These are phyloP conservation scores for Lasiosphaeria ovina DNA, from an alignment of 495 filamentous ascomycete species.

Conservation along the genomic window DNA sequence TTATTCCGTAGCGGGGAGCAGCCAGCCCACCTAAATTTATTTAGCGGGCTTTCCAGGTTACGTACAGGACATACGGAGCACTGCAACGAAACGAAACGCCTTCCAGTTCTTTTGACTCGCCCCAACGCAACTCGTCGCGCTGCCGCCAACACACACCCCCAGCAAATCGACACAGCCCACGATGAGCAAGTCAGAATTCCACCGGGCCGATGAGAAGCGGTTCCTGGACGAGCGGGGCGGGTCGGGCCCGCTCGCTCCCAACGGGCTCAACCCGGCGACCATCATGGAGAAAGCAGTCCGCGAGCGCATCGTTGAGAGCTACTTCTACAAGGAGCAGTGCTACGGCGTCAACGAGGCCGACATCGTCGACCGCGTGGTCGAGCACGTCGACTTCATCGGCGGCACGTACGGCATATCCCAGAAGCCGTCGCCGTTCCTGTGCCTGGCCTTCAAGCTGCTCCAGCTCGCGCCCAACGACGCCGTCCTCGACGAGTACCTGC, in stretches of 20 bases:
- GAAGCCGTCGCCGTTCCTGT: constrained; percentile 88
- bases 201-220: constrained; percentile 71
- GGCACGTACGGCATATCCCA: constrained; percentile 81
- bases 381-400: constrained; percentile 75
- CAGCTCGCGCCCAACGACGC: constrained; percentile 78
- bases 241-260: constrained; percentile 48
- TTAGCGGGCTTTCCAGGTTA: background rate
- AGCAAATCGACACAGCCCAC: background rate
- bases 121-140: too few relatives aligned
- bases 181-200: constrained; percentile 39
- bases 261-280: constrained; percentile 80
- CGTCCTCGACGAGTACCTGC: constrained; percentile 77
- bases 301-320: constrained; percentile 89
- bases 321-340: constrained; percentile 98
- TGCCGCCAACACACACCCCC: background rate
- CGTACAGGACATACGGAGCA: too few relatives aligned
- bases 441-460: constrained; percentile 90
- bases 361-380: constrained; percentile 85
- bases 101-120: too few relatives aligned
- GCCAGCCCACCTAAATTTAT: background rate
- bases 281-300: constrained; percentile 91
- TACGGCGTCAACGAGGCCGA: constrained; percentile 91
- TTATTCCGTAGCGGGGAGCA: background rate
- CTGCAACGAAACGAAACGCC: too few relatives aligned
- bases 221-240: constrained; percentile 76